phyloP scores from a whole-genome alignment of 192 early-diverging fungal genomes.

The Umbelopsis sp. region DNA sequence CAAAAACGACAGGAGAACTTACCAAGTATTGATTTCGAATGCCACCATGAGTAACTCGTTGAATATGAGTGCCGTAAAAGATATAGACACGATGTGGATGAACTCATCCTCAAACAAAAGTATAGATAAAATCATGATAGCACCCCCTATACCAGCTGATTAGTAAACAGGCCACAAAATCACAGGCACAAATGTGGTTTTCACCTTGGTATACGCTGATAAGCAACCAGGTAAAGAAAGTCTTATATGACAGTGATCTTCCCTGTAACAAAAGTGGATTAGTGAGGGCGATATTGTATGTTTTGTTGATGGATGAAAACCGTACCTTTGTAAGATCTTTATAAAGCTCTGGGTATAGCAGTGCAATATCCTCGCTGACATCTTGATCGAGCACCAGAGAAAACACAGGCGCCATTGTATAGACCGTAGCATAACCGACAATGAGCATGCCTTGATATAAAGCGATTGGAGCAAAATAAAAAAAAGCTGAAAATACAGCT shows the following conservation, averaged over 20 bases:
- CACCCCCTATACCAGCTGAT: slow-evolving; percentile 57
- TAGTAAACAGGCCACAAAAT: not conserved
- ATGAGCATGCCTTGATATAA: slow-evolving; percentile 88
- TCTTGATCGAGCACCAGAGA: slow-evolving; percentile 93
- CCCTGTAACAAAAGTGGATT: slow-evolving; percentile 50
- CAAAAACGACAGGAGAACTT: not conserved
- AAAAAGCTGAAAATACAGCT: slow-evolving; percentile 94
- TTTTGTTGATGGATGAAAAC: not conserved
- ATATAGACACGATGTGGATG: slow-evolving; percentile 92
- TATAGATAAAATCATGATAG: slow-evolving; percentile 93
- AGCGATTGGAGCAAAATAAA: slow-evolving; percentile 97
- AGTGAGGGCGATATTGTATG: not conserved
- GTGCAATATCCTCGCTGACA: slow-evolving; percentile 84
- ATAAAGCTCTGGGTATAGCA: slow-evolving; percentile 93
- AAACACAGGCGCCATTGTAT: slow-evolving; percentile 97
- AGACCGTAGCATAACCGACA: slow-evolving; percentile 94
- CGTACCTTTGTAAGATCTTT: slow-evolving; percentile 86
- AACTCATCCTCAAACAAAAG: slow-evolving; percentile 96
- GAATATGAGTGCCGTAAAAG: slow-evolving; percentile 91
- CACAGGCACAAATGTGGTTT: slow-evolving; percentile 56
- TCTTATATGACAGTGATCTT: slow-evolving; percentile 86
- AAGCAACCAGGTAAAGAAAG: slow-evolving; percentile 93
- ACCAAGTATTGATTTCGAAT: slow-evolving; percentile 91
- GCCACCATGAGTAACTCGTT: slow-evolving; percentile 98
- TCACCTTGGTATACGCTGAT: slow-evolving; percentile 96